phyloP scores from a whole-genome alignment of 108 stramenopile genomes.

The Conticribra weissflogii region DNA sequence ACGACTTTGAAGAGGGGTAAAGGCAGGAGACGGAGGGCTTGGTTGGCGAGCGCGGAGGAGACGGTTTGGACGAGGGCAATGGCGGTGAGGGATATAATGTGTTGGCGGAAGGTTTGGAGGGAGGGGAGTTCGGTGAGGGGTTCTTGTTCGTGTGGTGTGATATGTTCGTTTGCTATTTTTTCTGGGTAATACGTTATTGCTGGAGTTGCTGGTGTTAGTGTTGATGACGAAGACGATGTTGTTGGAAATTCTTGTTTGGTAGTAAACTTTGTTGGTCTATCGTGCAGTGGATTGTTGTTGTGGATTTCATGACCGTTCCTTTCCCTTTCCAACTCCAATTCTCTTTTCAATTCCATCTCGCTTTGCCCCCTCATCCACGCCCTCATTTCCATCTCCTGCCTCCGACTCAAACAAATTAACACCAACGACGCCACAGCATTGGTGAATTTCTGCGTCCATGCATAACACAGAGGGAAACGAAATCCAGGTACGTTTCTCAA shows the following conservation, averaged over 20 bases:
- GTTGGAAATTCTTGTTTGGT: no score
- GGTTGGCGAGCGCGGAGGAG: conserved; percentile 28
- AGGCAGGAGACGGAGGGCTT: conserved; percentile 15
- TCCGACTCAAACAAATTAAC: conserved; percentile 21
- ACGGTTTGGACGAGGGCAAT: conserved; percentile 31
- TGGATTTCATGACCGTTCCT: no score
- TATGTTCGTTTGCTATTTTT: no score
- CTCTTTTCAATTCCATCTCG: conserved; percentile 2
- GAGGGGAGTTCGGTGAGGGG: conserved; percentile 33
- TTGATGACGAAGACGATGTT: no score
- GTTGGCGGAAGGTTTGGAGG: conserved; percentile 13
- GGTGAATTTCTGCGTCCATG: conserved; percentile 26
- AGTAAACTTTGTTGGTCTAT: no score
- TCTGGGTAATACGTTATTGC: no score
- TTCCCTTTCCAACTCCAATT: no score
- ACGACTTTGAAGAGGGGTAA: conserved; percentile 33
- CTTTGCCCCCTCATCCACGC: neutral
- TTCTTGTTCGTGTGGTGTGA: no score
- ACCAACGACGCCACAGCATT: conserved; percentile 31
- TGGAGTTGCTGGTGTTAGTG: no score
- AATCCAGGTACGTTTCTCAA: conserved; percentile 28
- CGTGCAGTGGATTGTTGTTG: no score
- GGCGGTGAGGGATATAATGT: conserved; percentile 15
- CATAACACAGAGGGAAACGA: conserved; percentile 34
- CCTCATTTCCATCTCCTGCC: conserved; percentile 12